Evolutionary conservation across 169 alveolate genomes (phyloP).

Genomic region (Ichthyophthirius multifiliis): DNA sequence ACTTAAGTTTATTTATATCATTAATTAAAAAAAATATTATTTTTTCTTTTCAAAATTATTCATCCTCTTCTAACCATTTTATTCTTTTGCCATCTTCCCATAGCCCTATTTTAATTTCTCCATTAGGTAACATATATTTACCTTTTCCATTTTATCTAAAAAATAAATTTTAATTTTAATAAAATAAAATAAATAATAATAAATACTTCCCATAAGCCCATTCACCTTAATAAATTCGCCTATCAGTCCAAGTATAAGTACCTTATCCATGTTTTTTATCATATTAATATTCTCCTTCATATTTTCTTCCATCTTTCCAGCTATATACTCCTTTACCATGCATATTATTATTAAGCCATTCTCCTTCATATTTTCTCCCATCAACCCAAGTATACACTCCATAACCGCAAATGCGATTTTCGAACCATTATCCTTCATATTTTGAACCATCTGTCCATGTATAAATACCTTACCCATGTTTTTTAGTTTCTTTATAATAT

Average conservation of each 20-base stretch:
- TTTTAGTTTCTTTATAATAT: constrained; percentile 49
- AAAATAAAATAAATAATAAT: too few species aligned
- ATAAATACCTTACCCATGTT: constrained; percentile 63
- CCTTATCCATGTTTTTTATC: constrained; percentile 78
- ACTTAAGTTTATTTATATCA: too few species aligned
- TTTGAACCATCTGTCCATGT: constrained; percentile 65
- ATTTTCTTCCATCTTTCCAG: constrained; percentile 86
- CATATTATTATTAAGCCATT: constrained; percentile 45
- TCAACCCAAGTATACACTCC: constrained; percentile 47
- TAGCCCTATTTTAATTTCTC: constrained; percentile 14
- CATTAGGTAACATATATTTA: constrained; percentile 24
- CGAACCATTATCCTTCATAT: constrained; percentile 53
- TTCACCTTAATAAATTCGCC: not conserved
- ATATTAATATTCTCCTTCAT: constrained; percentile 75
- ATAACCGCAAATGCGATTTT: constrained; percentile 42
- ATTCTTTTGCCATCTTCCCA: constrained; percentile 48
- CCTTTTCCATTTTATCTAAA: constrained; percentile 51
- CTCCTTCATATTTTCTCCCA: constrained; percentile 39
- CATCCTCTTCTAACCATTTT: constrained; percentile 32
- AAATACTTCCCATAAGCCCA: constrained; percentile 35
- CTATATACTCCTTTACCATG: constrained; percentile 69
- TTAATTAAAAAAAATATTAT: too few species aligned
- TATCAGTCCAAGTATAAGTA: constrained; percentile 60
- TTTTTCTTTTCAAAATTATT: too few species aligned
- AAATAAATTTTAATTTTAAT: not conserved